Conservation (phyloP, 1,139 yeast species). For the Scheffersomyces segobiensis region DNA sequence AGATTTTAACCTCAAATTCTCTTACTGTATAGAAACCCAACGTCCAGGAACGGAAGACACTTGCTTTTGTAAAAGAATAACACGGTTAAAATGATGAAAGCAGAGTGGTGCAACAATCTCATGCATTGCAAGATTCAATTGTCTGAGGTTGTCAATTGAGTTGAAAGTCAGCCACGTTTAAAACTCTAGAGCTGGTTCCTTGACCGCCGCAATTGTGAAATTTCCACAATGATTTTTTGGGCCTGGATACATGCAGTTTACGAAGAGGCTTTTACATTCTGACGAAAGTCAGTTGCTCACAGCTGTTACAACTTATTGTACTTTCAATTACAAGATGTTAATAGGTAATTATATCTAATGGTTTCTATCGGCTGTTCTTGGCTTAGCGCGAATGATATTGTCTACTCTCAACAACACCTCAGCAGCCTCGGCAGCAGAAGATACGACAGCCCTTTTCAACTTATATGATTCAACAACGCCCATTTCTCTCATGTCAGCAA, state of each 20-base stretch:
- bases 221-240: not conserved
- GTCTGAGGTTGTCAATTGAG: not conserved
- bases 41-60: not conserved
- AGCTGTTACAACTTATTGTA: not conserved
- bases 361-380: conserved; percentile 92
- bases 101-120: not conserved
- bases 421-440: conserved; percentile 96
- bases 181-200: not conserved
- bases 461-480: conserved; percentile 93
- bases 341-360: conserved; percentile 17
- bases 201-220: not conserved
- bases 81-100: too few species aligned
- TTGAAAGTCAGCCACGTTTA: not conserved
- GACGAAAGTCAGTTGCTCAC: not conserved
- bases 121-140: not conserved
- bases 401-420: conserved; percentile 94
- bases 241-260: not conserved
- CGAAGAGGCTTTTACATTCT: not conserved
- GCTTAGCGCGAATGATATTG: conserved; percentile 93
- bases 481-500: conserved; percentile 91
- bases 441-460: conserved; percentile 91
- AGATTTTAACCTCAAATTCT: not conserved
- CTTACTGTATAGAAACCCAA: not conserved
- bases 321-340: not conserved
- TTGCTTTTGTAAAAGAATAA: too few species aligned